Conservation (phyloP, 1,284 basidiomycete genomes). For the Cryptococcus neoformans region DNA sequence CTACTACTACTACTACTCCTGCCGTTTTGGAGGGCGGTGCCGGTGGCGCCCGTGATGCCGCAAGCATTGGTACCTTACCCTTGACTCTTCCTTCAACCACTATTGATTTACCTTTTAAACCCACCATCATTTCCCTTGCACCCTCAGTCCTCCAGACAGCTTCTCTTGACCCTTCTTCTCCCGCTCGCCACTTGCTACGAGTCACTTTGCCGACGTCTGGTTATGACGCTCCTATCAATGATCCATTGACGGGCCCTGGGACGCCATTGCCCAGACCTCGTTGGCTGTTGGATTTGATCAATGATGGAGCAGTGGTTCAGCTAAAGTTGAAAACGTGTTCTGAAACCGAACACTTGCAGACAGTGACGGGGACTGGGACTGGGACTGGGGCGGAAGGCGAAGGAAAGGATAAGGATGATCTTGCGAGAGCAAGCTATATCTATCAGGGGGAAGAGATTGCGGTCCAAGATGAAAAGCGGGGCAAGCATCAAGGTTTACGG, state of each 20-base stretch:
- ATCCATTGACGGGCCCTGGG: conserved; percentile 70
- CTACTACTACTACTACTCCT: neutral
- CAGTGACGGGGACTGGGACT: too few relatives aligned
- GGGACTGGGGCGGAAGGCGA: neutral
- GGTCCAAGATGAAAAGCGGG: conserved; percentile 71
- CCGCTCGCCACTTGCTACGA: conserved; percentile 67
- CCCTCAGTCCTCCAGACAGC: conserved; percentile 73
- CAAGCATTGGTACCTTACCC: conserved; percentile 16
- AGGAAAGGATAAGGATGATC: too few relatives aligned
- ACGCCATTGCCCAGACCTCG: conserved; percentile 64
- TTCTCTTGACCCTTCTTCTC: conserved; percentile 41
- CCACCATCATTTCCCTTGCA: conserved; percentile 59
- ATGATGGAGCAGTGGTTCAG: conserved; percentile 63
- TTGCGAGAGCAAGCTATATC: conserved; percentile 36
- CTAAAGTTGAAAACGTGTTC: conserved; percentile 56
- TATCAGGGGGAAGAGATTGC: conserved; percentile 59
- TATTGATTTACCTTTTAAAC: conserved; percentile 43
- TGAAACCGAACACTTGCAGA: neutral
- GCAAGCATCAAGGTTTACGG: conserved; percentile 43
- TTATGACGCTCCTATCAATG: conserved; percentile 68
- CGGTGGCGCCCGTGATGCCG: neutral
- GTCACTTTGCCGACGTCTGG: conserved; percentile 77
- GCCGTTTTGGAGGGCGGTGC: neutral
- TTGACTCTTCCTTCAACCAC: conserved; percentile 23
- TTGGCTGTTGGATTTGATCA: conserved; percentile 70